Percentiles rank a stretch among this genome's conserved stretches.
phyloP scores from a whole-genome alignment of 495 filamentous ascomycete genomes.

The Aspergillus haitiensis region DNA sequence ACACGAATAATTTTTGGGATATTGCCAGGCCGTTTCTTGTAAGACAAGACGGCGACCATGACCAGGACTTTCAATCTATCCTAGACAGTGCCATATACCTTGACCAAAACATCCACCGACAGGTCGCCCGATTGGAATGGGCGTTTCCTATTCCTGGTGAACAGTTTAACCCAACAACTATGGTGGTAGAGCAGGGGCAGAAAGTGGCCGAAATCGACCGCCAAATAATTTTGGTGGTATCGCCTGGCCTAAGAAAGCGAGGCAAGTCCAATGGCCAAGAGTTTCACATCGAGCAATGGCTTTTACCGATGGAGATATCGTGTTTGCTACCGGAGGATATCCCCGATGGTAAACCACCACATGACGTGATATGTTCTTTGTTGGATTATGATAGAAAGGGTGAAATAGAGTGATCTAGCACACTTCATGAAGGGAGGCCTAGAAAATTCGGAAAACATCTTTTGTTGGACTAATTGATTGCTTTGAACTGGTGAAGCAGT shows the following conservation, averaged over 20 bases:
- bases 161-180: constrained; percentile 5
- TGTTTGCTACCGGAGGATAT: not conserved
- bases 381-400: not conserved
- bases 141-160: not conserved
- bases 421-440: no score
- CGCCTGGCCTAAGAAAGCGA: constrained; percentile 10
- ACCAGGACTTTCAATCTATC: constrained; percentile 1
- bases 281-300: not conserved
- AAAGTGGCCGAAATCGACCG: not conserved
- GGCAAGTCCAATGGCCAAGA: constrained; percentile 12
- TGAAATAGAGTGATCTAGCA: no score
- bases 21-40: not conserved
- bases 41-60: not conserved
- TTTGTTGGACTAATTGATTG: no score
- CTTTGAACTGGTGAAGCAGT: no score
- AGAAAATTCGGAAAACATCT: no score
- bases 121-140: constrained; percentile 12
- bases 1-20: not conserved
- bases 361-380: not conserved
- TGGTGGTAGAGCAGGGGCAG: constrained; percentile 2
- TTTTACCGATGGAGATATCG: constrained; percentile 9
- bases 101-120: constrained; percentile 7
- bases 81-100: constrained; percentile 6
- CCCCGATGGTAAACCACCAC: not conserved
- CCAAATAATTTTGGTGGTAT: constrained; percentile 1